These are phyloP conservation scores for Spirogloea muscicola DNA, from an alignment of 139 green algal genomes.

Conservation along the genomic window DNA sequence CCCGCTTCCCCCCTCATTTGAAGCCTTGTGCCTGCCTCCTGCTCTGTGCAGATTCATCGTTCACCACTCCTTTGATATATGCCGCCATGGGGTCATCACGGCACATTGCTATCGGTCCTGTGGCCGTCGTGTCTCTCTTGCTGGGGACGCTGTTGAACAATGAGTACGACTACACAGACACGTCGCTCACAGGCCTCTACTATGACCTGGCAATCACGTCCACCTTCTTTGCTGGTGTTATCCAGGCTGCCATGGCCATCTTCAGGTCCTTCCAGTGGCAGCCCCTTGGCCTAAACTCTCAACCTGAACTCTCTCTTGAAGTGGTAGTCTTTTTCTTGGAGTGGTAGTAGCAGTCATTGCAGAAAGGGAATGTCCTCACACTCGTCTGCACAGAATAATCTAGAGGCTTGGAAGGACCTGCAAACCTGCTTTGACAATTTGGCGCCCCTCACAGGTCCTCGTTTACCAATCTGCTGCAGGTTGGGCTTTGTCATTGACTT, in stretches of 20 bases:
- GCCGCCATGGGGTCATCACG: conserved; percentile 35
- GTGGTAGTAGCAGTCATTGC: no score
- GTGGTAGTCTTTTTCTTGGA: no score
- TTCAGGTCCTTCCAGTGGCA: conserved; percentile 20
- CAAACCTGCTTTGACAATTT: no score
- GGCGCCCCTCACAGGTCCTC: no score
- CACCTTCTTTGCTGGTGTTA: conserved; percentile 46
- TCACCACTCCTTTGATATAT: conserved; percentile 42
- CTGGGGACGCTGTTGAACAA: conserved; percentile 30
- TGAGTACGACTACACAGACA: conserved; percentile 8
- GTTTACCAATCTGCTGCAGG: no score
- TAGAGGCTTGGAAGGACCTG: no score
- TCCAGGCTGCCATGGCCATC: conserved; percentile 41
- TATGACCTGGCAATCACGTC: conserved; percentile 33
- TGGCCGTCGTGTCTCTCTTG: conserved; percentile 46
- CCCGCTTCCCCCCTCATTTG: no score
- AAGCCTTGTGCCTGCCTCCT: not conserved
- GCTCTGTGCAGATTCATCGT: conserved; percentile 43
- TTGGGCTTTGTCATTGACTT: conserved; percentile 50
- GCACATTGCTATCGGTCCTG: conserved; percentile 45
- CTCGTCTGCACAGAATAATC: no score
- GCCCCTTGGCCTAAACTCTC: no score
- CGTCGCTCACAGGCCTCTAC: conserved; percentile 9
- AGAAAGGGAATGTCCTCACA: no score
- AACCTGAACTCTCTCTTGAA: no score